A percentile compares a stretch with the other conserved stretches of the same genome.
Conservation (phyloP, 371 early-diverging fungal species). For the Rhizopus sp. region DNA sequence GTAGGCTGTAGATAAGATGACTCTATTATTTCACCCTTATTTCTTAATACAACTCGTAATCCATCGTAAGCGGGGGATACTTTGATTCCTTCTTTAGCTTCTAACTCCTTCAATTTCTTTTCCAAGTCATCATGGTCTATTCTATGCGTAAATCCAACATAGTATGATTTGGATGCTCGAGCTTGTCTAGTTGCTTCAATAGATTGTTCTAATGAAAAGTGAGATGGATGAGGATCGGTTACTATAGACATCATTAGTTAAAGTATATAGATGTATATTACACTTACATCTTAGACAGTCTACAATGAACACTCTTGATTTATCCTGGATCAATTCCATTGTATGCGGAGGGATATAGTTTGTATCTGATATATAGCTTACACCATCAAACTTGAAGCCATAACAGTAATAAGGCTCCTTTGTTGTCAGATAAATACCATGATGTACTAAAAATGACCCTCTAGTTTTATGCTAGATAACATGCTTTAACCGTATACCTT, state of each 20-base stretch:
- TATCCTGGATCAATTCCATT: constrained; percentile 56
- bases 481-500: constrained; percentile 51
- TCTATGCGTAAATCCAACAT: constrained; percentile 80
- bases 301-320: constrained; percentile 65
- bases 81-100: constrained; percentile 37
- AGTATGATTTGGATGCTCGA: constrained; percentile 54
- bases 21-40: constrained; percentile 28
- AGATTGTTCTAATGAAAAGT: constrained; percentile 78
- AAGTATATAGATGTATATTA: not conserved
- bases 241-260: constrained; percentile 10
- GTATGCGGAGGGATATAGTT: constrained; percentile 73
- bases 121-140: constrained; percentile 73
- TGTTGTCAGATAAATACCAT: constrained; percentile 66
- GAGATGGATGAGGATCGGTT: constrained; percentile 69
- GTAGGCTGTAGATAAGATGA: constrained; percentile 25
- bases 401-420: constrained; percentile 73
- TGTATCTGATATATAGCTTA: constrained; percentile 89
- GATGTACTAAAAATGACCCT: constrained; percentile 57
- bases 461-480: not conserved
- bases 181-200: constrained; percentile 59
- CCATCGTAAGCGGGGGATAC: constrained; percentile 64
- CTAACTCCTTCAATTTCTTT: constrained; percentile 39
- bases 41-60: constrained; percentile 26
- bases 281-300: constrained; percentile 74
- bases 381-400: constrained; percentile 77